Evolutionary conservation across 2,329 filamentous ascomycete species (phyloP), one percentile per base, ranked within the genome.

Genomic region (Stagonosporopsis vannaccii): DNA sequence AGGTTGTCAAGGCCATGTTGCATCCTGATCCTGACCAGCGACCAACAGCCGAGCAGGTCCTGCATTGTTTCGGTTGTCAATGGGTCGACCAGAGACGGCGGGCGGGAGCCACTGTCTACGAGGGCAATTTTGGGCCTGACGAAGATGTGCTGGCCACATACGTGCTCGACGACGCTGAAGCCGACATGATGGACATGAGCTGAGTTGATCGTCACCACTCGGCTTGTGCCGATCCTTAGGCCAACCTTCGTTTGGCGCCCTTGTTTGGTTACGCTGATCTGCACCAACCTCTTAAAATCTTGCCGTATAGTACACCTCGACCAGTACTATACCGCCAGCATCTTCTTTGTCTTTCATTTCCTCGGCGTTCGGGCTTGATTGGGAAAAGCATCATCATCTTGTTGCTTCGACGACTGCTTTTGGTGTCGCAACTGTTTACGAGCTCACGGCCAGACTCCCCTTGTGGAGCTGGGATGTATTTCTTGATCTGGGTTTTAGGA

Each of bases 31-130:
- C 93, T 0, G 76, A 80, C 12, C 80, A 87, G 45, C 90, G 95
- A 49, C 95, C 94, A 4, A 85, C 84, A 1, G 85, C 92, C 22
- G 83, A 89, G 48, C 85, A 96, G 61, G 79, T 99, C 11, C 84
- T 97, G 42, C 79, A 84, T 41, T 84, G 88, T 1, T 86, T 88
- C 44, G 91, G 92, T 22, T 84, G 97, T 48, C 84, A 84, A 59
- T 99, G 95, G 90, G 89, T 96, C 28, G 85, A 87, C 51, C 79
- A 82, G 46, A 87, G 92, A 60, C 87, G 92, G 51, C 87, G 90
- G 51, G 91, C 92, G 11, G 91, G 92, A 40, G 95, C 95, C n/a
- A 97, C 92, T 0, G 88, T 99, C 49, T 99, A 90, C 67, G 95
- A 99, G 78, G 95, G 95, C 60, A 95, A 91, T 73, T 99, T 93